These are phyloP conservation scores for Leccinum imitatum DNA, from an alignment of 768 basidiomycete species.

Conservation along the genomic window DNA sequence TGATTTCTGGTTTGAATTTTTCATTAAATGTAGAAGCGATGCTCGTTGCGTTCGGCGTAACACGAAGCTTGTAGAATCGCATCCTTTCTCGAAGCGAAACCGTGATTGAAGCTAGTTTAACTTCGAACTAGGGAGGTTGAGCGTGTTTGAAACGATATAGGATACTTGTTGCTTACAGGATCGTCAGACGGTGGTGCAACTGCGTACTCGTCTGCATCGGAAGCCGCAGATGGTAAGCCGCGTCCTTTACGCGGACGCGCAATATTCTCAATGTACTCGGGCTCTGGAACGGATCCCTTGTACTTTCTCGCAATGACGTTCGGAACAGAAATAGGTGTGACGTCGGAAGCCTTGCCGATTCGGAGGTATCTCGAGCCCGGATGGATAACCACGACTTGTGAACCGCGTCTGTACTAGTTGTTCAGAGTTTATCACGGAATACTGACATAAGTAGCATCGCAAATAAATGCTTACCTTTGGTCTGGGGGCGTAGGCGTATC, in stretches of 20 bases:
- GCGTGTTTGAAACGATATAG: background rate
- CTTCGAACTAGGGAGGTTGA: slow-evolving; percentile 56
- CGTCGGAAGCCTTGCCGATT: slow-evolving; percentile 76
- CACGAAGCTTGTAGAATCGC: slow-evolving; percentile 81
- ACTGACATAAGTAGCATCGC: slow-evolving; percentile 3
- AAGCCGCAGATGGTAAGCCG: slow-evolving; percentile 20
- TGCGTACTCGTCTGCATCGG: slow-evolving; percentile 51
- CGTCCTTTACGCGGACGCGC: slow-evolving; percentile 50
- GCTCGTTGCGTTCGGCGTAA: slow-evolving; percentile 65
- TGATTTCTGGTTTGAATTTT: slow-evolving; percentile 81
- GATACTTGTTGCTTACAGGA: slow-evolving; percentile 45
- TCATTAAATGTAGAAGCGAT: slow-evolving; percentile 80
- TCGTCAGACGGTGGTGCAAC: slow-evolving; percentile 53
- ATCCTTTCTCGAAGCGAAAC: slow-evolving; percentile 77
- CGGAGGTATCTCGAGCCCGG: slow-evolving; percentile 73
- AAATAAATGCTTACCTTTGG: slow-evolving; percentile 40
- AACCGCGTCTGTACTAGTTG: slow-evolving; percentile 57
- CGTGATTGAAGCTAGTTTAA: slow-evolving; percentile 70
- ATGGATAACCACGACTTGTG: slow-evolving; percentile 77
- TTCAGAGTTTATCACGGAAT: slow-evolving; percentile 30
- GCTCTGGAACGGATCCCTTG: slow-evolving; percentile 42
- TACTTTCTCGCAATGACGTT: slow-evolving; percentile 73
- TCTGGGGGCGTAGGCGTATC: slow-evolving; percentile 39
- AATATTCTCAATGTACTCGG: slow-evolving; percentile 49
- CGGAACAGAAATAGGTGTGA: slow-evolving; percentile 65